Conservation (phyloP, 169 alveolate species). For the Cryptosporidium baileyi region DNA sequence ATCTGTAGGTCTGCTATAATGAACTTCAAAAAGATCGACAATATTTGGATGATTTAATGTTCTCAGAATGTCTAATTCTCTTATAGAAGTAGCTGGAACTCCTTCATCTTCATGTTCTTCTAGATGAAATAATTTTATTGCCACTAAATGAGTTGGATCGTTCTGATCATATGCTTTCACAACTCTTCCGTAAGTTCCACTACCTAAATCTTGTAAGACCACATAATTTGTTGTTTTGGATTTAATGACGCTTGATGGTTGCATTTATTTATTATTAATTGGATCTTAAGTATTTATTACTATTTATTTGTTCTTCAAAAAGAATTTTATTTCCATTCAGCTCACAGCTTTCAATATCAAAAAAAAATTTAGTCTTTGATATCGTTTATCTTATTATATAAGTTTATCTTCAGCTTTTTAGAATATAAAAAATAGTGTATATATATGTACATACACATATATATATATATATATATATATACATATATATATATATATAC, state of each 20-base stretch:
- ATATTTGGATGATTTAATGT: conserved; percentile 78
- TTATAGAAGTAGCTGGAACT: conserved; percentile 85
- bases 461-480: too few species aligned
- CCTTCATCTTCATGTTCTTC: conserved; percentile 83
- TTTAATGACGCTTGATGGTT: conserved; percentile 36
- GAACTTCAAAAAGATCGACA: conserved; percentile 71
- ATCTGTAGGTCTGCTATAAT: conserved; percentile 54
- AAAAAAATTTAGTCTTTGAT: too few species aligned
- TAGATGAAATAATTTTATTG: conserved; percentile 79
- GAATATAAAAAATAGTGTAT: too few species aligned
- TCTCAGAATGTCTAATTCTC: conserved; percentile 80
- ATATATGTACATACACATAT: too few species aligned
- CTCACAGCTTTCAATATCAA: too few species aligned
- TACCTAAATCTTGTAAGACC: conserved; percentile 75
- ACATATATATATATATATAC: too few species aligned
- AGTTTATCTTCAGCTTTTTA: too few species aligned
- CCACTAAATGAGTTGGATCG: conserved; percentile 76
- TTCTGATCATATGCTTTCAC: conserved; percentile 75
- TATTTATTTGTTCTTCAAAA: too few species aligned
- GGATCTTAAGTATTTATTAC: too few species aligned
- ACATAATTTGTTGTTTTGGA: conserved; percentile 66
- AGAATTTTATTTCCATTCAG: too few species aligned
- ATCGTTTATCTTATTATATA: too few species aligned
- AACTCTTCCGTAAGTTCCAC: conserved; percentile 84
- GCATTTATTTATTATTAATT: conserved; percentile 38